A percentile compares a stretch with the other conserved stretches of the same genome.
Evolutionary conservation across 108 stramenopile genomes (phyloP).

Genomic region (Fistulifera solaris): DNA sequence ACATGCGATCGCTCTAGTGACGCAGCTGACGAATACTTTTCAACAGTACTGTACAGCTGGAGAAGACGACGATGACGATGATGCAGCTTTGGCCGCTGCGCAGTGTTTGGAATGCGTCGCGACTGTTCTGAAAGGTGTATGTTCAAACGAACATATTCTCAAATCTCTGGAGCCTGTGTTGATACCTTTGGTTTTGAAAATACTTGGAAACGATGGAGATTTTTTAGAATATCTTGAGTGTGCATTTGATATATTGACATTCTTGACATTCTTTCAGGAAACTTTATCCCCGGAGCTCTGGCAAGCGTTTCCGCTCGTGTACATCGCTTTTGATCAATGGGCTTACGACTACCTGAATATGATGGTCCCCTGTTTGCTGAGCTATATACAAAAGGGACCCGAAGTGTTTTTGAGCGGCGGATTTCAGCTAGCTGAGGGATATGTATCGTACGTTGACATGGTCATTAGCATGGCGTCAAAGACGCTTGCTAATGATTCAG

Average conservation of each 20-base stretch:
- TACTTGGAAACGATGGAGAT: constrained; percentile 85
- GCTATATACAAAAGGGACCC: constrained; percentile 84
- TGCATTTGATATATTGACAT: constrained; percentile 87
- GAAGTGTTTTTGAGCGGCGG: constrained; percentile 57
- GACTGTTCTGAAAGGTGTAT: constrained; percentile 83
- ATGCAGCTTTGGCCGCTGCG: constrained; percentile 93
- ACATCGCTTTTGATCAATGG: constrained; percentile 86
- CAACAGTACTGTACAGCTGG: constrained; percentile 79
- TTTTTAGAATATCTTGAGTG: constrained; percentile 93
- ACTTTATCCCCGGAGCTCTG: constrained; percentile 81
- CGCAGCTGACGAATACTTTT: constrained; percentile 85
- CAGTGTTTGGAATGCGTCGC: constrained; percentile 94
- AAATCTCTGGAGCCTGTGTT: constrained; percentile 83
- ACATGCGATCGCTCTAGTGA: constrained; percentile 84
- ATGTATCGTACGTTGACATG: constrained; percentile 73
- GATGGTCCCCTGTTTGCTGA: constrained; percentile 90
- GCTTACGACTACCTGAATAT: constrained; percentile 93
- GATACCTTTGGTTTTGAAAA: constrained; percentile 76
- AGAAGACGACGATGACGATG: constrained; percentile 94
- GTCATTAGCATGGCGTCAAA: constrained; percentile 83
- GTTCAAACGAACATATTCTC: constrained; percentile 65
- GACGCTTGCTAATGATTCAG: constrained; percentile 72
- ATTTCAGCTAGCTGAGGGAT: constrained; percentile 41
- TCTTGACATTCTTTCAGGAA: constrained; percentile 88
- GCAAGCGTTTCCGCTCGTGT: constrained; percentile 89